Percentiles rank a stretch among this genome's conserved stretches.
Conservation (phyloP, 108 stramenopile genomes). For the Discostella pseudostelligera region DNA sequence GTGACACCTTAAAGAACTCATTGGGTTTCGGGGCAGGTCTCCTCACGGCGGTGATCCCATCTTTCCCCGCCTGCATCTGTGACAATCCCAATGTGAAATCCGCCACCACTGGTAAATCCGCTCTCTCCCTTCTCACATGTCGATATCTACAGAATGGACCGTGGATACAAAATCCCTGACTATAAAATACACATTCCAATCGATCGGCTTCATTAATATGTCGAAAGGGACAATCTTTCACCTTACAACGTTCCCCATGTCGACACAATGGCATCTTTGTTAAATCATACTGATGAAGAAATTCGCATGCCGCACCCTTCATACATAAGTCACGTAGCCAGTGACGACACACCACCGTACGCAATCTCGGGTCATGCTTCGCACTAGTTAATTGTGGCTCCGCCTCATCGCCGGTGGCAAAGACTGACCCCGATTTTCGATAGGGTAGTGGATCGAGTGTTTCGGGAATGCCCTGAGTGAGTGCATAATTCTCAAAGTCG, state of each 20-base stretch:
- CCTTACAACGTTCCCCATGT: conserved; percentile 87
- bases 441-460: conserved; percentile 88
- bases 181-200: conserved; percentile 91
- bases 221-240: conserved; percentile 90
- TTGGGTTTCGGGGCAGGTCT: conserved; percentile 86
- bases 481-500: conserved; percentile 85
- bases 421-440: conserved; percentile 85
- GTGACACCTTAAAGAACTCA: conserved; percentile 86
- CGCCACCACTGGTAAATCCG: conserved; percentile 75
- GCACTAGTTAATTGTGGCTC: conserved; percentile 75
- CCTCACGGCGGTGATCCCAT: conserved; percentile 47
- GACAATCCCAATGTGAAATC: conserved; percentile 86
- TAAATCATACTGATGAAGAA: conserved; percentile 90
- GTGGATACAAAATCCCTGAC: conserved; percentile 93
- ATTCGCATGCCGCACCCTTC: conserved; percentile 93
- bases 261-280: conserved; percentile 93
- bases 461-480: conserved; percentile 87
- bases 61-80: conserved; percentile 88
- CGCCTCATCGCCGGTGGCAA: conserved; percentile 72
- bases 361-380: conserved; percentile 88
- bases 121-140: conserved; percentile 69
- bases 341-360: conserved; percentile 93
- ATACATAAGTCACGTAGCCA: conserved; percentile 95
- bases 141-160: conserved; percentile 92
- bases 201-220: conserved; percentile 89